Evolutionary conservation across 2,329 filamentous ascomycete species (phyloP), one percentile per base, ranked within the genome.

Genomic region (Talaromyces sp.): DNA sequence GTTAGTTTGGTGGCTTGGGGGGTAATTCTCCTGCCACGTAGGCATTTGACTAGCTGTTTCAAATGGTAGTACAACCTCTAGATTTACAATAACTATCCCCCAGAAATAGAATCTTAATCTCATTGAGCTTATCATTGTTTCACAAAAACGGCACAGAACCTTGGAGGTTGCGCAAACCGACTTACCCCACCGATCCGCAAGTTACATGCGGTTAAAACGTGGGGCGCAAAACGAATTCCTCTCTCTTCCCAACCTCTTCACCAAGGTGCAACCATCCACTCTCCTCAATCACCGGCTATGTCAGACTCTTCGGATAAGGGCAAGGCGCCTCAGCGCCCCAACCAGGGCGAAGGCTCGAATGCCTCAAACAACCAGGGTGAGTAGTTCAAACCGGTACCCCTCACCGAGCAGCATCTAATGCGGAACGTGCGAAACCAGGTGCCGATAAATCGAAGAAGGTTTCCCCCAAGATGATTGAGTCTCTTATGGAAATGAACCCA

Each of bases 401-500:
- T 36, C 20, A 4, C 17, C 30, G 20, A 39, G 20, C 29, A 39
- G 14, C 27, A 51, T 61, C 66, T 51, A 66, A 70, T 50, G 17
- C 16, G 16, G 49, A 58, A 17, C 61, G 65, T 36, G 58, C 61
- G 56, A 33, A 16, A 32, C 59, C 48, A 43, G 48, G 62, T 57
- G 44, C 33, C 8, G 67, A 58, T 14, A 57, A 67, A 32, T 69
- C 68, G 51, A 66, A 77, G 40, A 70, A 56, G 19, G 24, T 64
- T 29, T 52, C 70, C 16, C 61, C 71, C 16, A 70, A 75, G 48
- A 65, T 72, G 61, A 66, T 70, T 24, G 68, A 74, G 45, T 54
- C 68, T 10, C 63, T 81, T 36, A 63, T 81, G 39, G 75, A 77
- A 48, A 71, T 72, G 66, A 82, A 82, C 58, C 78, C 83, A 55